Percentiles rank a stretch among this genome's conserved stretches.
Evolutionary conservation across 805 yeast genomes (phyloP).

Genomic region (Pichia thaimueangensis): DNA sequence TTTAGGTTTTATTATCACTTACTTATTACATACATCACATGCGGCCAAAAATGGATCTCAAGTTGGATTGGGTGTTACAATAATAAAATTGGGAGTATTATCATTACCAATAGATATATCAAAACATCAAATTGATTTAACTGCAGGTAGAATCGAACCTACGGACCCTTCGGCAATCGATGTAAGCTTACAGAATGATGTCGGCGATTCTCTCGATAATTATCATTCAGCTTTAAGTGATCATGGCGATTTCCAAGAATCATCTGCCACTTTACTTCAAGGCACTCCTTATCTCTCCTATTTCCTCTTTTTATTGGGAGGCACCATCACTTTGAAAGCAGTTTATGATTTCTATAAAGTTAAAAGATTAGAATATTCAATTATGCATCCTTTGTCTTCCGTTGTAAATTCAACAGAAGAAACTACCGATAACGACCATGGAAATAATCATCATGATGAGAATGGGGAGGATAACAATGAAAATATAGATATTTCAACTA

Average conservation of each 20-base stretch:
- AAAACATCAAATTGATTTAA: constrained; percentile 9
- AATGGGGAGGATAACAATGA: too few species aligned
- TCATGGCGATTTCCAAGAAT: constrained; percentile 7
- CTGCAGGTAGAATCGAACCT: constrained; percentile 42
- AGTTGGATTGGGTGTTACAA: constrained; percentile 83
- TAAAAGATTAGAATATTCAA: constrained; percentile 64
- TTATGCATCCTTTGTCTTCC: constrained; percentile 25
- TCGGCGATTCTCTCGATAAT: constrained; percentile 27
- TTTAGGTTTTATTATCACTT: constrained; percentile 87
- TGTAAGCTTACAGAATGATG: constrained; percentile 19
- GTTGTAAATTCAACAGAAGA: background rate
- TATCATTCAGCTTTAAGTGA: constrained; percentile 21
- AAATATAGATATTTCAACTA: too few species aligned
- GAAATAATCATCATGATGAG: too few species aligned
- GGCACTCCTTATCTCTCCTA: constrained; percentile 49
- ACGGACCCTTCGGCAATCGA: constrained; percentile 54
- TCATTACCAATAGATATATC: constrained; percentile 41
- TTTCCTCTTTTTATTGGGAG: constrained; percentile 61
- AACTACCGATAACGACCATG: background rate
- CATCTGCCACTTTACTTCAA: constrained; percentile 5
- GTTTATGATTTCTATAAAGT: constrained; percentile 68
- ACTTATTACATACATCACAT: constrained; percentile 88
- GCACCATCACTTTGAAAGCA: constrained; percentile 58
- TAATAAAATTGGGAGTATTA: constrained; percentile 62
- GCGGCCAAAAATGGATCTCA: constrained; percentile 95